Evolutionary conservation across 306 rosid genomes (phyloP).

Genomic region (Ormosia emarginata): DNA sequence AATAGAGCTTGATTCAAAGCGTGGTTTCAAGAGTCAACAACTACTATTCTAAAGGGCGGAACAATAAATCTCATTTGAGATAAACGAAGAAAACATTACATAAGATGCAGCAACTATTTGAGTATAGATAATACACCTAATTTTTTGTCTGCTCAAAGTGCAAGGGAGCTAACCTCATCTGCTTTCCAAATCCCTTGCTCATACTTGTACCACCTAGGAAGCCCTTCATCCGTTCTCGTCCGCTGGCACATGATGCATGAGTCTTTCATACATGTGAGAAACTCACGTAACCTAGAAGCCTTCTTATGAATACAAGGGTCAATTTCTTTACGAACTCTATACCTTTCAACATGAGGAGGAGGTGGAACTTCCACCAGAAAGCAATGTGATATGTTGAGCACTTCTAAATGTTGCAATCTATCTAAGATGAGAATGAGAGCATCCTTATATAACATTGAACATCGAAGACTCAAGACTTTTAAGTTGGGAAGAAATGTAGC

Average conservation of each 20-base stretch:
- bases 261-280: slow-evolving; percentile 61
- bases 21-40: background rate
- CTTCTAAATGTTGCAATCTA: slow-evolving; percentile 48
- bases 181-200: slow-evolving; percentile 67
- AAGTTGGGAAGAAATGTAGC: slow-evolving; percentile 50
- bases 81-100: background rate
- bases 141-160: slow-evolving; percentile 28
- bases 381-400: slow-evolving; percentile 72
- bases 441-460: slow-evolving; percentile 47
- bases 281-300: slow-evolving; percentile 57
- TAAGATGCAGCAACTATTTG: no score
- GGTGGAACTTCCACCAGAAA: slow-evolving; percentile 44
- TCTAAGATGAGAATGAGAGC: slow-evolving; percentile 52
- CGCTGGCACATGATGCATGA: slow-evolving; percentile 67
- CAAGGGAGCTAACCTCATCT: slow-evolving; percentile 61
- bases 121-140: no score
- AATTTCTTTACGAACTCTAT: slow-evolving; percentile 27
- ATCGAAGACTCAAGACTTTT: slow-evolving; percentile 68
- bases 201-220: slow-evolving; percentile 77
- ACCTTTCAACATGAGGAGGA: slow-evolving; percentile 31
- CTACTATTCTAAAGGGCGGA: background rate
- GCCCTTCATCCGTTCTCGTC: slow-evolving; percentile 63
- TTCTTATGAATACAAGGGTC: slow-evolving; percentile 41
- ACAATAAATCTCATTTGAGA: background rate
- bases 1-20: background rate